phyloP scores from a whole-genome alignment of 2,329 filamentous ascomycete genomes.

The Phoma sp. region DNA sequence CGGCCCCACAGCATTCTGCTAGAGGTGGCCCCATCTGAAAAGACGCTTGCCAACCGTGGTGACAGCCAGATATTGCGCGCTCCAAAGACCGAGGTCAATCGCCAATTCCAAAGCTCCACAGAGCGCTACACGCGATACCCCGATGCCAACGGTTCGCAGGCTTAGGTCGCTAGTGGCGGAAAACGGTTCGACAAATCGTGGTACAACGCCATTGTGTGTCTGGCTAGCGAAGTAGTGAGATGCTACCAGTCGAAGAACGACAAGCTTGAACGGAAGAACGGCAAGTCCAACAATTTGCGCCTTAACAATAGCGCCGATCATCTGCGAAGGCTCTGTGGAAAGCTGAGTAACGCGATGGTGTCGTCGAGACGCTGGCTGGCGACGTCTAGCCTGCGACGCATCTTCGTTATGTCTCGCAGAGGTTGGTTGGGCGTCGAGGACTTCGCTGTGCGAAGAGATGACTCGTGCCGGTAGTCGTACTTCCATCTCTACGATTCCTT shows the following conservation, averaged over 20 bases:
- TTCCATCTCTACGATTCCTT: slow-evolving; percentile 49
- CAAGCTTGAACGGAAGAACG: slow-evolving; percentile 40
- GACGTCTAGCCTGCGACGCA: slow-evolving; percentile 5
- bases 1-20: neutral
- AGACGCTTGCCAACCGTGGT: slow-evolving; percentile 35
- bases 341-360: slow-evolving; percentile 47
- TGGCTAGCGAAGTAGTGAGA: slow-evolving; percentile 35
- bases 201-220: slow-evolving; percentile 1
- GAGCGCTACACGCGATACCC: slow-evolving; percentile 41
- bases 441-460: slow-evolving; percentile 38
- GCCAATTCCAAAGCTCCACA: slow-evolving; percentile 41
- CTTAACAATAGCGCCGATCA: slow-evolving; percentile 42
- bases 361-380: slow-evolving; percentile 7
- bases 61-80: slow-evolving; percentile 40
- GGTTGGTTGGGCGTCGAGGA: slow-evolving; percentile 22
- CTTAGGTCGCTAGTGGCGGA: slow-evolving; percentile 17
- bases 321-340: slow-evolving; percentile 41
- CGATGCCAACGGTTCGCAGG: slow-evolving; percentile 28
- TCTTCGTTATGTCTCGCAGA: slow-evolving; percentile 10
- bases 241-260: slow-evolving; percentile 41
- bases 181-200: slow-evolving; percentile 19
- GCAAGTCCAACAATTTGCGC: slow-evolving; percentile 40
- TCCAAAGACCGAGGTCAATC: slow-evolving; percentile 45
- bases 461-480: slow-evolving; percentile 45
- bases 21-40: slow-evolving; percentile 47